Conservation (phyloP, 495 filamentous ascomycete genomes). For the Lentithecium fluviatile region DNA sequence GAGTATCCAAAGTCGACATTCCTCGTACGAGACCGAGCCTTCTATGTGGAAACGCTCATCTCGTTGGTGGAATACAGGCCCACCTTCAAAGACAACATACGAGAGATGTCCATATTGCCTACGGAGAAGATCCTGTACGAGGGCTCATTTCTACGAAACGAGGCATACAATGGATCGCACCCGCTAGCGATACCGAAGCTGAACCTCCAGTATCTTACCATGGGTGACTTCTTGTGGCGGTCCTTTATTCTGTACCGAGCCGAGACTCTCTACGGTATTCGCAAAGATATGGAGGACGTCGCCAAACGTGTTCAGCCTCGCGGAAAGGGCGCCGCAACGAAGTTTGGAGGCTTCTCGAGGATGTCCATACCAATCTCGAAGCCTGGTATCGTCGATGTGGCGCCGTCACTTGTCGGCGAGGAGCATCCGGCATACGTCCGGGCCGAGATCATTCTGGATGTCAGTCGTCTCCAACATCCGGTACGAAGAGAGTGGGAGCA, state of each 20-base stretch:
- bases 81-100: constrained; percentile 78
- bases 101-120: constrained; percentile 70
- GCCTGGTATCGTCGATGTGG: constrained; percentile 83
- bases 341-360: constrained; percentile 81
- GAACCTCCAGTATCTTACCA: constrained; percentile 91
- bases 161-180: constrained; percentile 82
- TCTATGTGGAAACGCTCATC: constrained; percentile 76
- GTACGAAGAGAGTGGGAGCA: constrained; percentile 88
- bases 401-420: constrained; percentile 80
- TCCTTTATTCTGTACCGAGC: constrained; percentile 84
- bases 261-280: constrained; percentile 92
- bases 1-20: constrained; percentile 70
- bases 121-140: constrained; percentile 86
- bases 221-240: constrained; percentile 94
- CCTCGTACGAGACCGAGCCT: constrained; percentile 60
- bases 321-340: constrained; percentile 58
- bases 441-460: constrained; percentile 85
- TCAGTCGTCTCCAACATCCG: constrained; percentile 70
- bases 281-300: constrained; percentile 81
- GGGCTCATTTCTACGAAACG: constrained; percentile 74
- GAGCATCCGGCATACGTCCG: constrained; percentile 79
- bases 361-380: constrained; percentile 88
- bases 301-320: constrained; percentile 78
- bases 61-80: constrained; percentile 72
- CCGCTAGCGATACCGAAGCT: constrained; percentile 92